Evolutionary conservation across 352 stramenopile species (phyloP).

Genomic region (Globisporangium spinosum): DNA sequence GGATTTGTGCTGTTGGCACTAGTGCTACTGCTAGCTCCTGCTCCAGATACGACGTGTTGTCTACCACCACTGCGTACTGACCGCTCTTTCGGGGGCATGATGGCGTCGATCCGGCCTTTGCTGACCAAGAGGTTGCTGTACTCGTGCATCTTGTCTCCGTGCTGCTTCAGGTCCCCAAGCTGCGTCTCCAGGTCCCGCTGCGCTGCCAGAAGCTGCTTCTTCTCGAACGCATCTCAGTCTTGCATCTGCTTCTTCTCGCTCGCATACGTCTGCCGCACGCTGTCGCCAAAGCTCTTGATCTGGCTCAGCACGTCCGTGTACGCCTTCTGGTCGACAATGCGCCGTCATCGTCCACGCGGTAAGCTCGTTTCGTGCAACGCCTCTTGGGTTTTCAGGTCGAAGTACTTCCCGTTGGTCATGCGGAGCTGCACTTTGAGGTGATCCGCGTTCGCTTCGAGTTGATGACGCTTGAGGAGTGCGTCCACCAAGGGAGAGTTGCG

Average conservation of each 20-base stretch:
- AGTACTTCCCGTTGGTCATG: slow-evolving; percentile 47
- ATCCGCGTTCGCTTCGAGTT: slow-evolving; percentile 44
- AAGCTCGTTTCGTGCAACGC: slow-evolving; percentile 38
- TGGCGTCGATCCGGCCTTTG: slow-evolving; percentile 40
- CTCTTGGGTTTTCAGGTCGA: slow-evolving; percentile 40
- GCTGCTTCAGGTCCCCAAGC: slow-evolving; percentile 36
- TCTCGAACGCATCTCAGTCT: slow-evolving; percentile 32
- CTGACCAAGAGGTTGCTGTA: slow-evolving; percentile 71
- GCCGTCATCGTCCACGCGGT: slow-evolving; percentile 32
- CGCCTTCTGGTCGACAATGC: slow-evolving; percentile 43
- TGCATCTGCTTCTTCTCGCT: slow-evolving; percentile 39
- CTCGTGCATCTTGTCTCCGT: slow-evolving; percentile 40
- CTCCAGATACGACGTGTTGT: not conserved
- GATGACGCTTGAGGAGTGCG: slow-evolving; percentile 46
- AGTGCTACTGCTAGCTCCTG: not conserved
- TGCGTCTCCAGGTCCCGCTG: slow-evolving; percentile 40
- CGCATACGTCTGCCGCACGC: slow-evolving; percentile 41
- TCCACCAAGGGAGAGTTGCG: slow-evolving; percentile 63
- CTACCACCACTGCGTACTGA: not conserved
- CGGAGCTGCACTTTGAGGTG: slow-evolving; percentile 52
- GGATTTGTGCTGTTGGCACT: not conserved
- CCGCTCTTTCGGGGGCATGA: slow-evolving; percentile 19
- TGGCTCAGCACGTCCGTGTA: slow-evolving; percentile 49
- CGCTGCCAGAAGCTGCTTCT: slow-evolving; percentile 23
- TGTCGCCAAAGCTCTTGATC: slow-evolving; percentile 53